Conservation (phyloP, 2,329 filamentous ascomycete genomes). For the Myrmaecium sp. region DNA sequence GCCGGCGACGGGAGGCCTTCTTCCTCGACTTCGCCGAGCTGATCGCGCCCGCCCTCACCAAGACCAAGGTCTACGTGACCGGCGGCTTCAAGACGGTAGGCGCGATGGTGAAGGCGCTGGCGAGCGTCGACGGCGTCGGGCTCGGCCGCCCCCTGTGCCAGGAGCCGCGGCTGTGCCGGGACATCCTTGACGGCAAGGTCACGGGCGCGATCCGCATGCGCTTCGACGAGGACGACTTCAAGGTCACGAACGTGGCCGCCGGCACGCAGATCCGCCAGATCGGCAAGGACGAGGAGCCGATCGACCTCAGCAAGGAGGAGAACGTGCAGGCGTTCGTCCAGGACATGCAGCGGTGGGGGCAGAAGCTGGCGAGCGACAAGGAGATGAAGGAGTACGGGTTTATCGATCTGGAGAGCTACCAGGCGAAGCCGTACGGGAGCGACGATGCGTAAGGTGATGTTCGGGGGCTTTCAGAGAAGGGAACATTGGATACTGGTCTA, state of each 20-base stretch:
- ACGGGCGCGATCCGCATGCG: constrained; percentile 29
- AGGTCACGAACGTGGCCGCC: constrained; percentile 27
- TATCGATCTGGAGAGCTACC: constrained; percentile 24
- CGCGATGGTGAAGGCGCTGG: constrained; percentile 6
- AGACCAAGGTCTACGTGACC: constrained; percentile 41
- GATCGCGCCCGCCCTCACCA: constrained; percentile 29
- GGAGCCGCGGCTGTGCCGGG: constrained; percentile 30
- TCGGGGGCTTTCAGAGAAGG: too few relatives aligned
- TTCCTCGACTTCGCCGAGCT: constrained; percentile 48
- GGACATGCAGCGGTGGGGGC: constrained; percentile 28
- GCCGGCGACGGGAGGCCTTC: constrained; percentile 44
- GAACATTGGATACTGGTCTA: too few relatives aligned
- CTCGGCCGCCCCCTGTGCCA: constrained; percentile 37
- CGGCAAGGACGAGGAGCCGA: constrained; percentile 35
- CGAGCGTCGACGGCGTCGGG: constrained; percentile 35
- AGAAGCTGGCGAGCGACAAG: constrained; percentile 24
- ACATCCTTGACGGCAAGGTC: constrained; percentile 27
- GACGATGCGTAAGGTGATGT: too few relatives aligned
- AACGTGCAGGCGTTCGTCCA: constrained; percentile 32
- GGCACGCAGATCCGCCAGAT: constrained; percentile 36
- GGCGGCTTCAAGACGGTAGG: constrained; percentile 29
- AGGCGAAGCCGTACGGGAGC: constrained; percentile 22
- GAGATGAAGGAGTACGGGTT: constrained; percentile 26
- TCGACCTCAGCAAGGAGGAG: constrained; percentile 32
- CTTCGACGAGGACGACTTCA: constrained; percentile 37